Conservation (phyloP, 2,329 filamentous ascomycete species). For the Aureobasidium namibiae region DNA sequence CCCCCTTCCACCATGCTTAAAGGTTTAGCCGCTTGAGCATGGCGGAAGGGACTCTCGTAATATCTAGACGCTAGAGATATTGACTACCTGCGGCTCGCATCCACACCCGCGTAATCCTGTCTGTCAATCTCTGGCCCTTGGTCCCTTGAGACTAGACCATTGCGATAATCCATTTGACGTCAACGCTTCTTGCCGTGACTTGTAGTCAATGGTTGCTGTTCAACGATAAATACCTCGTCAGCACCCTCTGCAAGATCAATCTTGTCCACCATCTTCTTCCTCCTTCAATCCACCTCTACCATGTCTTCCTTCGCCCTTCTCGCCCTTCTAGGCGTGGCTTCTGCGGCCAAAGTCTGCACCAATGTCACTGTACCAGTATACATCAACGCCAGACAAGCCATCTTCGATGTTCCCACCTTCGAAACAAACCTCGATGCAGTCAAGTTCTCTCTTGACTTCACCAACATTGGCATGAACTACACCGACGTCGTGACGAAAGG, state of each 20-base stretch:
- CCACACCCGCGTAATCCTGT: neutral
- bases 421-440: constrained; percentile 49
- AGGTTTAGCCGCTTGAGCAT: neutral
- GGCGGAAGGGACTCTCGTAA: neutral
- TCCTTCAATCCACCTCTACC: neutral
- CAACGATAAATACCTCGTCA: constrained; percentile 3
- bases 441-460: constrained; percentile 46
- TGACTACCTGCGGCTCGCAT: neutral
- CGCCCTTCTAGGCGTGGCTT: constrained; percentile 15
- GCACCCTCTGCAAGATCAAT: neutral
- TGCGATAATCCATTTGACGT: neutral
- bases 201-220: neutral
- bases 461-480: constrained; percentile 44
- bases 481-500: constrained; percentile 28
- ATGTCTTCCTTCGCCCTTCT: constrained; percentile 9
- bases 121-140: neutral
- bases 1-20: neutral
- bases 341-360: constrained; percentile 30
- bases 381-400: constrained; percentile 46
- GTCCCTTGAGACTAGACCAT: neutral
- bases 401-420: constrained; percentile 44
- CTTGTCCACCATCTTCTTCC: neutral
- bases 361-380: constrained; percentile 50
- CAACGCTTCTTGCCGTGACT: neutral
- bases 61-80: neutral